These are phyloP conservation scores for Epichloe gansuensis DNA, from an alignment of 2,329 filamentous ascomycete genomes.

Conservation along the genomic window DNA sequence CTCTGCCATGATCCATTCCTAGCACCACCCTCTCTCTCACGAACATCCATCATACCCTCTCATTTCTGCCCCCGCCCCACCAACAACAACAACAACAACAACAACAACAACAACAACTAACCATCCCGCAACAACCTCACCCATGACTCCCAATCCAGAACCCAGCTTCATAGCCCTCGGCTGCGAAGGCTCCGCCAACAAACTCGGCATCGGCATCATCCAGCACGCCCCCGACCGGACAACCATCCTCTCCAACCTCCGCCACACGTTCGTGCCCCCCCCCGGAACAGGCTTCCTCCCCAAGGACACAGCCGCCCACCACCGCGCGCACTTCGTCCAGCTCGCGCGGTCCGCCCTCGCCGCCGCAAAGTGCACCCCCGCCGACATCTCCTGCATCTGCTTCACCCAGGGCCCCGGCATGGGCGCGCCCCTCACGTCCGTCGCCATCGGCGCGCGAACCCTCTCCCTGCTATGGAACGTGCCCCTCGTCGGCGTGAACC, in stretches of 20 bases:
- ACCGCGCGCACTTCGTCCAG: conserved; percentile 70
- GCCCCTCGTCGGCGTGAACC: conserved; percentile 88
- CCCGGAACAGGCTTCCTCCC: conserved; percentile 91
- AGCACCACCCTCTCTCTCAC: background rate
- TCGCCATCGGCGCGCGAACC: conserved; percentile 74
- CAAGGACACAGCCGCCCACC: conserved; percentile 89
- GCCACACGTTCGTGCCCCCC: conserved; percentile 84
- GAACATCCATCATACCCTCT: too few species aligned
- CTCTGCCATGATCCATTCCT: too few species aligned
- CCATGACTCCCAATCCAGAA: background rate
- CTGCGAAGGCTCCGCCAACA: conserved; percentile 91
- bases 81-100: too few species aligned
- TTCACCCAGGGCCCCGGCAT: conserved; percentile 94
- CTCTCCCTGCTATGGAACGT: conserved; percentile 74
- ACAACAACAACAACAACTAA: too few species aligned
- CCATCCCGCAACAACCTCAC: background rate
- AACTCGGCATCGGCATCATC: conserved; percentile 89
- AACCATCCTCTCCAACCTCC: conserved; percentile 77
- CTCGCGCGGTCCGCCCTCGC: conserved; percentile 70
- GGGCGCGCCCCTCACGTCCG: conserved; percentile 81
- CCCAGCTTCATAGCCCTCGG: conserved; percentile 41
- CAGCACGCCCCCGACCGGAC: conserved; percentile 49
- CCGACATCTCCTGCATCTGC: conserved; percentile 80
- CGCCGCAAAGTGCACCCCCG: conserved; percentile 47
- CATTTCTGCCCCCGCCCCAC: too few species aligned